Evolutionary conservation across 2,329 filamentous ascomycete species (phyloP), one percentile per base, ranked within the genome.

Genomic region (Aspergillus sp.): DNA sequence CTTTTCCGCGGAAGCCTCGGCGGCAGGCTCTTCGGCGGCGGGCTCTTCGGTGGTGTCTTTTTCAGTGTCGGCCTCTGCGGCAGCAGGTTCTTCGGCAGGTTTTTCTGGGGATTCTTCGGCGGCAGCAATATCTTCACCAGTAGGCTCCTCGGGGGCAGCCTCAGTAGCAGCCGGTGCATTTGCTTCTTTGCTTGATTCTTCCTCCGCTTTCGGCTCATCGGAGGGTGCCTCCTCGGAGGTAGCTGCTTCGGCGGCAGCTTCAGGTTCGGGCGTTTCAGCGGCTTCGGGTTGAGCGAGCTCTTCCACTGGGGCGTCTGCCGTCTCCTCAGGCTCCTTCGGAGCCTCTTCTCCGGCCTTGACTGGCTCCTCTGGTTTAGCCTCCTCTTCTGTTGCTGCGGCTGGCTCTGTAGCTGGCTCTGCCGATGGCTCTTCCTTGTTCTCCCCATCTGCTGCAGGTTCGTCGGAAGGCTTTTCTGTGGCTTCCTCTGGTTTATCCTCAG

Each of bases 361-460:
- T 36, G 45, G 39, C 5, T 57, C 57, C n/a, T 66, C 63, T n/a
- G 52, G 49, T 26, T 67, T 56, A 31, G 52, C 22, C n/a, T 63
- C 45, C 7, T 62, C 51, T 52, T 54, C 55, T 39, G 58, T 49
- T 56, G 60, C 55, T 31, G n/a, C 55, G n/a, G 46, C 56, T 46
- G 59, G n/a, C 12, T 63, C 60, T 67, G 68, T 52, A 9, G 51
- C 20, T 47, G 59, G n/a, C 10, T 63, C 60, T 67, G 68, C 52
- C 10, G 51, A 20, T 47, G 57, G 36, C 14, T 53, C 55, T 10
- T 54, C 39, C 16, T 56, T 36, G 18, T 14, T 39, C n/a, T 55
- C 49, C n/a, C 31, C 54, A 18, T 49, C 50, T 6, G 18, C 54
- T 24, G 26, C 18, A 42, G 39, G 54, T n/a, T 55, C 60, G 18